Conservation (phyloP, 148 eudicot species). For the Pharnaceum exiguum region DNA sequence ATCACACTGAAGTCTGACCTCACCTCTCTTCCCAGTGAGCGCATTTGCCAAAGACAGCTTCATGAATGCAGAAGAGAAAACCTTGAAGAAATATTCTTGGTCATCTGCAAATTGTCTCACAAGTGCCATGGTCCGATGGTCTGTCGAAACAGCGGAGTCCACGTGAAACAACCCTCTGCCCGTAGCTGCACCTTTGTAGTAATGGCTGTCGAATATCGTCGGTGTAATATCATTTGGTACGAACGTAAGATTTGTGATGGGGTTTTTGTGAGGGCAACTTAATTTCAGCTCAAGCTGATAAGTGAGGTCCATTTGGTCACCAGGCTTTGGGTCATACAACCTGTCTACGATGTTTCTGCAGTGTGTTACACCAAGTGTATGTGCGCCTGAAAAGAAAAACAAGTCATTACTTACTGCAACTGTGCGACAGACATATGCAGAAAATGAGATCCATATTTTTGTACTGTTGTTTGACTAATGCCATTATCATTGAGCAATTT, state of each 20-base stretch:
- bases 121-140: slow-evolving; percentile 29
- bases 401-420: no score
- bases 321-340: slow-evolving; percentile 11
- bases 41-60: slow-evolving; percentile 44
- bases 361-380: slow-evolving; percentile 52
- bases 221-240: slow-evolving; percentile 41
- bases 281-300: slow-evolving; percentile 22
- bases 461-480: no score
- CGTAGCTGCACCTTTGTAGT: slow-evolving; percentile 22
- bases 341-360: slow-evolving; percentile 42
- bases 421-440: no score
- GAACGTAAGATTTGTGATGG: slow-evolving; percentile 22
- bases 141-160: slow-evolving; percentile 33
- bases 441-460: no score
- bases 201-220: slow-evolving; percentile 38
- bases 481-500: no score
- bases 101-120: slow-evolving; percentile 32
- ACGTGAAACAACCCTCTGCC: slow-evolving; percentile 42
- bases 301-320: slow-evolving; percentile 16
- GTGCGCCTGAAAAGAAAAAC: slow-evolving; percentile 36
- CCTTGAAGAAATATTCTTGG: slow-evolving; percentile 31
- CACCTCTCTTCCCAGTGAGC: slow-evolving; percentile 42
- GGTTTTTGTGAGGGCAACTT: slow-evolving; percentile 24
- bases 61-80: slow-evolving; percentile 49
- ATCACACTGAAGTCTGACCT: slow-evolving; percentile 37